phyloP scores from a whole-genome alignment of 768 basidiomycete genomes.

The Serendipita vermifera region DNA sequence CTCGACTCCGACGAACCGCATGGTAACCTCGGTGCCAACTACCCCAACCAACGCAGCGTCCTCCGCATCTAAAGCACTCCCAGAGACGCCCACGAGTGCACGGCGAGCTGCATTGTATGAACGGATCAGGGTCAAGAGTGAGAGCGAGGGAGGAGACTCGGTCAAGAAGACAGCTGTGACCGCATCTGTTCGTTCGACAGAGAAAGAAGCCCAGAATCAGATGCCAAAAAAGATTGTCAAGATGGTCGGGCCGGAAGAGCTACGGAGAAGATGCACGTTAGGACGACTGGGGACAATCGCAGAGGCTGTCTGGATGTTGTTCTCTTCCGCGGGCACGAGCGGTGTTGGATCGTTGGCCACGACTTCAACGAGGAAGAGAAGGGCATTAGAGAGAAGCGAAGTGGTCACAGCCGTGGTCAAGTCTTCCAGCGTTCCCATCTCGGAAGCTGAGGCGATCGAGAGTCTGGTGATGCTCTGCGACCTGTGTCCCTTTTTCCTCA shows the following conservation, averaged over 20 bases:
- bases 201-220: conserved; percentile 31
- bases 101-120: conserved; percentile 71
- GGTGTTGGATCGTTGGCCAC: conserved; percentile 39
- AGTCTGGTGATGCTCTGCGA: conserved; percentile 51
- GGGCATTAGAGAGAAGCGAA: conserved; percentile 52
- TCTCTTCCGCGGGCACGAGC: conserved; percentile 43
- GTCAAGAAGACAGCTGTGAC: conserved; percentile 10
- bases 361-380: conserved; percentile 52
- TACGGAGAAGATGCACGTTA: conserved; percentile 59
- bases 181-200: conserved; percentile 14
- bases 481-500: conserved; percentile 73
- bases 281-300: conserved; percentile 69
- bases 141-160: conserved; percentile 8
- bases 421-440: conserved; percentile 70
- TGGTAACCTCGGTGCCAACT: not conserved
- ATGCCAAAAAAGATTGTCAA: conserved; percentile 54
- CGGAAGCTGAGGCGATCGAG: conserved; percentile 61
- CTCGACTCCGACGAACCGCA: not conserved
- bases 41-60: conserved; percentile 10
- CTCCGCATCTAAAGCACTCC: not conserved
- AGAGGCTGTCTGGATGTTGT: conserved; percentile 85
- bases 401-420: conserved; percentile 59
- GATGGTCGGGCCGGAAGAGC: conserved; percentile 64
- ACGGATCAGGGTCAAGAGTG: conserved; percentile 34
- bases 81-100: conserved; percentile 31